phyloP scores from a whole-genome alignment of 2,329 filamentous ascomycete species.

The Calonectria naviculata region DNA sequence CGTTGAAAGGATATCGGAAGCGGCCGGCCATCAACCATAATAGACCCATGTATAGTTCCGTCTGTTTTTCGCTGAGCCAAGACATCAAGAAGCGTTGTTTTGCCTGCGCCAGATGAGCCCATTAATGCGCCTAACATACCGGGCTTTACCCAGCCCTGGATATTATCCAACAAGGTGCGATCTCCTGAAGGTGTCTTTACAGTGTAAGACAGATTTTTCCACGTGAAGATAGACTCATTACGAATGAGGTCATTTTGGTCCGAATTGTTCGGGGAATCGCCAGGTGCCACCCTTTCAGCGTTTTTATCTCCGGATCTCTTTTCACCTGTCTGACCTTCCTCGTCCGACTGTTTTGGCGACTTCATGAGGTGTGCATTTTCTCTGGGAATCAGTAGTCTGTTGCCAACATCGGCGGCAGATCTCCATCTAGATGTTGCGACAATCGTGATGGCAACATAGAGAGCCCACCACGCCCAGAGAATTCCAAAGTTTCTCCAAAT shows the following conservation, averaged over 20 bases:
- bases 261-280: no score
- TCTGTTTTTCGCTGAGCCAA: slow-evolving; percentile 84
- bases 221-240: slow-evolving; percentile 78
- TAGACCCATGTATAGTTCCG: slow-evolving; percentile 79
- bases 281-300: slow-evolving; percentile 30
- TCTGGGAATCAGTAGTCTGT: slow-evolving; percentile 70
- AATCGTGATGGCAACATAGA: slow-evolving; percentile 70
- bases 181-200: slow-evolving; percentile 71
- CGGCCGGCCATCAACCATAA: slow-evolving; percentile 79
- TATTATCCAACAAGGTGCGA: slow-evolving; percentile 79
- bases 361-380: slow-evolving; percentile 60
- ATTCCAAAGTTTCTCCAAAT: slow-evolving; percentile 72
- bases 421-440: slow-evolving; percentile 68
- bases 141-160: slow-evolving; percentile 87
- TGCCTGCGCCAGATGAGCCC: slow-evolving; percentile 85
- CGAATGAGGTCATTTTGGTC: slow-evolving; percentile 62
- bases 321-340: slow-evolving; percentile 55
- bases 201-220: slow-evolving; percentile 78
- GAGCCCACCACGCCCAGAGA: slow-evolving; percentile 70
- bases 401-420: slow-evolving; percentile 60
- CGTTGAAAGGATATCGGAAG: slow-evolving; percentile 81
- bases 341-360: slow-evolving; percentile 52
- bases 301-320: slow-evolving; percentile 26
- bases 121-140: slow-evolving; percentile 84
- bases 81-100: slow-evolving; percentile 86